phyloP scores from a whole-genome alignment of 2,329 filamentous ascomycete species.

The Dactylellina cionopaga region DNA sequence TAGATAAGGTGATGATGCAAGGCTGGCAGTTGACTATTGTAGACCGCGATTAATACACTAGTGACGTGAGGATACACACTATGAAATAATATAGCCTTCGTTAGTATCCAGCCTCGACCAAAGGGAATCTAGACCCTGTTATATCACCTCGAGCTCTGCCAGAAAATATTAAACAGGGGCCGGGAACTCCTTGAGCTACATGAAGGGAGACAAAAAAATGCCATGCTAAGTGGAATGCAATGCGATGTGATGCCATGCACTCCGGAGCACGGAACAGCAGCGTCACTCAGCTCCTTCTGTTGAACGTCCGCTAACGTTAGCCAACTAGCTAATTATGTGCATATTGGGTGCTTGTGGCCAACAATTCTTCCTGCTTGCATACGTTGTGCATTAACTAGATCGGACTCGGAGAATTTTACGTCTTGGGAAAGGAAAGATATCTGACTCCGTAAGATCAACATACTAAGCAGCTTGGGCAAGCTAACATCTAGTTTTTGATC shows the following conservation, averaged over 20 bases:
- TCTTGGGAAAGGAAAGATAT: background rate
- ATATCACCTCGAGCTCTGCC: background rate
- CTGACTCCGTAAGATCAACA: background rate
- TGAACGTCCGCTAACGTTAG: background rate
- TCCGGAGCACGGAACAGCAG: conserved; percentile 5
- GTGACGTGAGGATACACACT: background rate
- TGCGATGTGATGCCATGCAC: conserved; percentile 14
- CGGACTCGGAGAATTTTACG: conserved; percentile 39
- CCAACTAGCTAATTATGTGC: background rate
- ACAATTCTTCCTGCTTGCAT: background rate
- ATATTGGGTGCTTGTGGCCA: conserved; percentile 17
- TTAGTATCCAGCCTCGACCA: too few species aligned
- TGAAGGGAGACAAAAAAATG: background rate
- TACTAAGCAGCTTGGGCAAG: too few species aligned
- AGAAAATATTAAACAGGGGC: background rate
- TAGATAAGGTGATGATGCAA: too few species aligned
- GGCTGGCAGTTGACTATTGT: too few species aligned
- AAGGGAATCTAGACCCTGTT: background rate
- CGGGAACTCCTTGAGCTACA: background rate
- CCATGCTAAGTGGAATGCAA: conserved; percentile 13
- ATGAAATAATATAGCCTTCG: background rate
- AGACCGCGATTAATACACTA: background rate
- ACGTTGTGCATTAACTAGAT: background rate
- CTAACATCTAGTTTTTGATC: background rate
- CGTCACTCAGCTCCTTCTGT: background rate